These are phyloP conservation scores for Casuarina glauca DNA, from an alignment of 306 rosid species.

Conservation along the genomic window DNA sequence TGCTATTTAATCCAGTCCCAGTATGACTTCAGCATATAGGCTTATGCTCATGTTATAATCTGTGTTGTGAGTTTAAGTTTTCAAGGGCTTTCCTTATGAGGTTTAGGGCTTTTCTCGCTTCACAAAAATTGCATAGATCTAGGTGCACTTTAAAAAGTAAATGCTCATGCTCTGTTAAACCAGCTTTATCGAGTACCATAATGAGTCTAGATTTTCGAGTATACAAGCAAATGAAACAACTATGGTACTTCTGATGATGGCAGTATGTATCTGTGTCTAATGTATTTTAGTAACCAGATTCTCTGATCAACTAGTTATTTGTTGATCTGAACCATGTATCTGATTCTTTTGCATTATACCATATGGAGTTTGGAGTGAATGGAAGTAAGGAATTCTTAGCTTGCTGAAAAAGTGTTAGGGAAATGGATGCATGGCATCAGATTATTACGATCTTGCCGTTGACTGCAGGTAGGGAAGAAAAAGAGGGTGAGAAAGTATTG, in stretches of 20 bases:
- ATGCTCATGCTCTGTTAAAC: background rate
- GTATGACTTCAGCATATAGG: background rate
- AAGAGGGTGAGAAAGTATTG: slow-evolving; percentile 11
- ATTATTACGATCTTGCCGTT: background rate
- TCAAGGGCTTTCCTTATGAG: background rate
- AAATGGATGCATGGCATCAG: background rate
- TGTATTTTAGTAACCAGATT: background rate
- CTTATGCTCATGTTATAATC: background rate
- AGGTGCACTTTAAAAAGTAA: background rate
- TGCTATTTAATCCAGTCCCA: background rate
- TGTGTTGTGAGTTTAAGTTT: background rate
- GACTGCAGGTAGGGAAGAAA: slow-evolving; percentile 27
- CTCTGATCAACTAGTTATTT: background rate
- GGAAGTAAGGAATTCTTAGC: background rate
- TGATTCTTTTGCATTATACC: background rate
- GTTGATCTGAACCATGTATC: background rate
- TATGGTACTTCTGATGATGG: background rate
- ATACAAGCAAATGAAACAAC: background rate
- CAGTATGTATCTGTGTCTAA: background rate
- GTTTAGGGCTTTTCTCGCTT: background rate
- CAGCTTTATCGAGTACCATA: background rate
- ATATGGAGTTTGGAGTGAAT: background rate
- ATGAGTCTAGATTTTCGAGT: background rate
- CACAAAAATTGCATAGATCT: background rate
- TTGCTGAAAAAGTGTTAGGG: background rate